These are phyloP conservation scores for Xylaria digitata DNA, from an alignment of 2,329 filamentous ascomycete species.

Conservation along the genomic window DNA sequence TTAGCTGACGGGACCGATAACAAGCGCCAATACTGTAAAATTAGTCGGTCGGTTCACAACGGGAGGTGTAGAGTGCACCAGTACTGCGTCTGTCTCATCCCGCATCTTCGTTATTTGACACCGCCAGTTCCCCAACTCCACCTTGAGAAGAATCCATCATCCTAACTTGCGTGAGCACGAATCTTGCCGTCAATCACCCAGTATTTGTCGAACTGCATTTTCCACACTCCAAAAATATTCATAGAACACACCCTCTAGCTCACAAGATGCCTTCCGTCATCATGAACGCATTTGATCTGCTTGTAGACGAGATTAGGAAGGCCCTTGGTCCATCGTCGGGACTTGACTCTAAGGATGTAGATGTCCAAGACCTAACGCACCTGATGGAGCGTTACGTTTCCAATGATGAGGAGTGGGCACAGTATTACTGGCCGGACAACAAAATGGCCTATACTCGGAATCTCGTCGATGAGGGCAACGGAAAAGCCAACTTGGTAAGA, in stretches of 20 bases:
- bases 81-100: constrained; percentile 21
- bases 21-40: constrained; percentile 7
- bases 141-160: constrained; percentile 7
- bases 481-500: constrained; percentile 65
- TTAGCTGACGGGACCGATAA: constrained; percentile 7
- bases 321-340: constrained; percentile 84
- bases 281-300: constrained; percentile 70
- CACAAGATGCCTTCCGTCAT: constrained; percentile 24
- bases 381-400: constrained; percentile 82
- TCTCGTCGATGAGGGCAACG: constrained; percentile 89
- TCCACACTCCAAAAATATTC: constrained; percentile 17
- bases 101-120: constrained; percentile 35
- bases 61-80: constrained; percentile 7
- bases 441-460: constrained; percentile 84
- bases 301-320: constrained; percentile 78
- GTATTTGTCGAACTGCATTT: constrained; percentile 20
- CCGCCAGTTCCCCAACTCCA: constrained; percentile 36
- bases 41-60: constrained; percentile 10
- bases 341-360: constrained; percentile 82
- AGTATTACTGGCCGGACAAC: constrained; percentile 78
- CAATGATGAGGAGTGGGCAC: constrained; percentile 75
- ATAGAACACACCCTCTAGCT: constrained; percentile 17
- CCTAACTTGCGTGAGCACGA: neutral
- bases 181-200: constrained; percentile 20
- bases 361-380: constrained; percentile 75